Conservation (phyloP, 116 monocot genomes). For the Thalassia testudinum region DNA sequence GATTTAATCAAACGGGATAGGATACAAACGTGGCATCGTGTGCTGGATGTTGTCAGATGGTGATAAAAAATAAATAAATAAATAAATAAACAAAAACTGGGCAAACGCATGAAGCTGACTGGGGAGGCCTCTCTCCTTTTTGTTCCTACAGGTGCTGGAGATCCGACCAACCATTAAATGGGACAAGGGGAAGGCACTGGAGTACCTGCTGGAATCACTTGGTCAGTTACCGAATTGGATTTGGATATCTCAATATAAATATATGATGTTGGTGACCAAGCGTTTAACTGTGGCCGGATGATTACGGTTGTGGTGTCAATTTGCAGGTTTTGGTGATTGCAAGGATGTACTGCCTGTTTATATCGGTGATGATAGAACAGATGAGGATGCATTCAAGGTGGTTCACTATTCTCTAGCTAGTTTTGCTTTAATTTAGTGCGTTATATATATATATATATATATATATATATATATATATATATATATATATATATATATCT, state of each 20-base stretch:
- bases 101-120: neutral
- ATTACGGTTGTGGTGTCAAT: no score
- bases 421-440: neutral
- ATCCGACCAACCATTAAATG: conserved; percentile 64
- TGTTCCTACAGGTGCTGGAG: conserved; percentile 42
- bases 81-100: no score
- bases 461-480: no score
- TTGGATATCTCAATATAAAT: no score
- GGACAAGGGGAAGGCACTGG: conserved; percentile 86
- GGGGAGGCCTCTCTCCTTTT: neutral
- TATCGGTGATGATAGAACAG: conserved; percentile 66
- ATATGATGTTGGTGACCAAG: no score
- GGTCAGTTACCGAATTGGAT: conserved; percentile 14
- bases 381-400: conserved; percentile 57
- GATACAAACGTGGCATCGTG: no score
- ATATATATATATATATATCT: no score
- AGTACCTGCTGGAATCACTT: conserved; percentile 57
- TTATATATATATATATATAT: no score
- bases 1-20: no score
- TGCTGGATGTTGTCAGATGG: no score
- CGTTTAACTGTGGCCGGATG: neutral
- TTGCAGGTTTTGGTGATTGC: conserved; percentile 34
- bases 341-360: conserved; percentile 53
- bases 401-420: neutral
- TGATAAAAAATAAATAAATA: no score